Evolutionary conservation across 73 alveolate genomes (phyloP).

Genomic region (Halteria grandinella): DNA sequence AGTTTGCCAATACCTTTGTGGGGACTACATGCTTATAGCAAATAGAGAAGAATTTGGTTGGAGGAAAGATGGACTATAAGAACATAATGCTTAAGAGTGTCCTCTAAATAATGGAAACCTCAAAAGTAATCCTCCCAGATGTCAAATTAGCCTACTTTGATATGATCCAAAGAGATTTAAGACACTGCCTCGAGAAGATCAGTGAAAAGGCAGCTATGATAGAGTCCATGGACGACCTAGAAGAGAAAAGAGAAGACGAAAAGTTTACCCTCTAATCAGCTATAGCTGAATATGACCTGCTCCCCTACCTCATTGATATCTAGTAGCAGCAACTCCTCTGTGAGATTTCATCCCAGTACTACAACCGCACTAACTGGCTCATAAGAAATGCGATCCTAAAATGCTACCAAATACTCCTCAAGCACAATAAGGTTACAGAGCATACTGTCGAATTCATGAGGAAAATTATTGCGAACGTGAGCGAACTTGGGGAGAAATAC

Average conservation of each 20-base stretch:
- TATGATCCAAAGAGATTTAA: neutral
- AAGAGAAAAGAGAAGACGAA: slow-evolving; percentile 45
- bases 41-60: neutral
- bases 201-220: slow-evolving; percentile 42
- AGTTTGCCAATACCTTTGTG: slow-evolving; percentile 1
- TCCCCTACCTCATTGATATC: neutral
- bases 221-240: slow-evolving; percentile 31
- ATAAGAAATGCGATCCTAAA: slow-evolving; percentile 3
- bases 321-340: neutral
- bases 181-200: neutral
- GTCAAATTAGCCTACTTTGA: neutral
- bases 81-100: neutral
- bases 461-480: neutral
- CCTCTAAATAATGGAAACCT: neutral
- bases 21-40: slow-evolving; percentile 24
- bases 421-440: neutral
- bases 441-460: neutral
- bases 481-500: slow-evolving; percentile 26
- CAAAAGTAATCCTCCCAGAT: neutral
- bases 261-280: slow-evolving; percentile 8
- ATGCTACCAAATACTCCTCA: neutral
- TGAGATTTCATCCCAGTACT: neutral
- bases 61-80: slow-evolving; percentile 1
- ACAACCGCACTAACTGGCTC: slow-evolving; percentile 21
- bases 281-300: neutral